Base-by-base conservation (phyloP, 169 alveolate genomes). In the Plasmodium berghei region DNA sequence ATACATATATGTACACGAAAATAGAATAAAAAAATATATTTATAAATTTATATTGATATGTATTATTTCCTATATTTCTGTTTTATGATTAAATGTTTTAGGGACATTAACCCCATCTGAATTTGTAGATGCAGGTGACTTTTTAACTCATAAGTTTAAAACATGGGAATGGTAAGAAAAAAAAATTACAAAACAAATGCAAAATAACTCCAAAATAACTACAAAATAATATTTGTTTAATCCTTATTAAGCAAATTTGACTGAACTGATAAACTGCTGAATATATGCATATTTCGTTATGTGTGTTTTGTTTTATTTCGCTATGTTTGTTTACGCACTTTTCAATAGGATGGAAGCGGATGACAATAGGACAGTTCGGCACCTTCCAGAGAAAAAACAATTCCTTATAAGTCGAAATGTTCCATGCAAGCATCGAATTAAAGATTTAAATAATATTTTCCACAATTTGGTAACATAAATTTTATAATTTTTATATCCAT, bases 51-150 rank as follows among this genome's bases (percentile, higher is more conserved):
- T 28, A 26, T 26, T 0, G 34, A 1, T 1, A 26, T 26, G 34
- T 1, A 26, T 28, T 28, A 28, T 28, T 28, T 28, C 40, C 40
- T 28, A 28, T 28, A 5, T 5, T 34, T 4, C 8, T 4, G 6
- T 34, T 34, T 5, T 34, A 34, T 34, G 8, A 34, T 34, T 34
- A 34, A 34, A 0, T 89, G 83, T 52, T 83, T 62, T 67, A 83
- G 95, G 95, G 42, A 73, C 88, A 24, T 46, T 92, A 40, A 87
- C 92, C 46, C 95, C 95, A 34, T 55, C 61, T 5, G 95, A 92
- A 66, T 92, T 92, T 61, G 95, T 92, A 20, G 95, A 92, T 24
- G 87, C 95, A 46, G 95, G 95, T 18, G 95, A 92, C 55, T 92
- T 86, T 88, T 73, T 88, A 12, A 71, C 72, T 16, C 59, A 89